These are phyloP conservation scores for Kuraishia hungarica DNA, from an alignment of 805 yeast species.

Conservation along the genomic window DNA sequence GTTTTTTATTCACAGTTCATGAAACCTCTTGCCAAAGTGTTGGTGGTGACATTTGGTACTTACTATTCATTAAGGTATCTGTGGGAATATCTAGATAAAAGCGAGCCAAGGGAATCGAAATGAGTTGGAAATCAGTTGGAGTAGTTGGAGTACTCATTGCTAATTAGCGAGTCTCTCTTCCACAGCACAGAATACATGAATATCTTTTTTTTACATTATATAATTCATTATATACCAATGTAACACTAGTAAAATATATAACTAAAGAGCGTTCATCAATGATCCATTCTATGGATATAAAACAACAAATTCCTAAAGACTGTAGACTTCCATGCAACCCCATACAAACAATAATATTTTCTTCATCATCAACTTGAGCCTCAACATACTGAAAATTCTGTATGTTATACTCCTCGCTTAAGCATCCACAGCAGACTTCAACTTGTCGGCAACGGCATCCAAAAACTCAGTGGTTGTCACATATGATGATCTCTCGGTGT, in stretches of 20 bases:
- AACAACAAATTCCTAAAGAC: not conserved
- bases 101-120: not conserved
- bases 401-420: constrained; percentile 1
- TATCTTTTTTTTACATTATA: not conserved
- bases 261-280: not conserved
- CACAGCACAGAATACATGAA: too few species aligned
- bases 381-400: not conserved
- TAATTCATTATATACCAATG: not conserved
- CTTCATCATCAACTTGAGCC: too few species aligned
- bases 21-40: constrained; percentile 35
- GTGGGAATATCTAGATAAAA: constrained; percentile 33
- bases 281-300: not conserved
- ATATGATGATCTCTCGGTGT: constrained; percentile 70
- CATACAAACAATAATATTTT: not conserved
- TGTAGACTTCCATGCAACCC: not conserved
- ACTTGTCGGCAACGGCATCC: constrained; percentile 67
- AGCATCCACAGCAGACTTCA: constrained; percentile 22
- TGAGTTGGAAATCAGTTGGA: not conserved
- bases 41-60: constrained; percentile 33
- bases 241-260: not conserved
- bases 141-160: too few species aligned
- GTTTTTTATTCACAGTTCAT: constrained; percentile 38
- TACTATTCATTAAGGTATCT: constrained; percentile 35
- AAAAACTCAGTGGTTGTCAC: constrained; percentile 92
- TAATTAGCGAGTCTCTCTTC: too few species aligned